phyloP scores from a whole-genome alignment of 805 yeast genomes.

The Tetrapisispora namnaoensis region DNA sequence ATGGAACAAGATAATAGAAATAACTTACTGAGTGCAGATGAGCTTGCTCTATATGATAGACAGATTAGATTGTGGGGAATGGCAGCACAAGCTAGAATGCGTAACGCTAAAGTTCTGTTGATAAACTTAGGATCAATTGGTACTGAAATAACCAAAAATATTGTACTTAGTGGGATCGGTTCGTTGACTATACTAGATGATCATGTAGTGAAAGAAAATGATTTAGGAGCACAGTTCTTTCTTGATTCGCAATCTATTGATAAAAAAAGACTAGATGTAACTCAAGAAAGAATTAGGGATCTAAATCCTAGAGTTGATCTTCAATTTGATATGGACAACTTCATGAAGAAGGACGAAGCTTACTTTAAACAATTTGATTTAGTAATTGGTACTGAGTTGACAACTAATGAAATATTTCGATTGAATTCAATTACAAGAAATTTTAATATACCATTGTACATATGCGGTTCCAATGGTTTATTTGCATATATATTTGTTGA shows the following conservation, averaged over 20 bases:
- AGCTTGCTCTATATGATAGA: constrained; percentile 85
- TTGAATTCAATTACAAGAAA: constrained; percentile 51
- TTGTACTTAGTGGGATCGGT: constrained; percentile 84
- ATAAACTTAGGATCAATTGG: constrained; percentile 71
- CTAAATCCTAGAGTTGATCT: constrained; percentile 74
- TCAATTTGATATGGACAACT: constrained; percentile 30
- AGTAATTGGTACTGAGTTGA: constrained; percentile 65
- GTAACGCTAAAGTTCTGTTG: constrained; percentile 60
- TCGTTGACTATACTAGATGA: constrained; percentile 60
- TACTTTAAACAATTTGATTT: constrained; percentile 54
- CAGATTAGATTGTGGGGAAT: constrained; percentile 95
- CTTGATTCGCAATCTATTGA: constrained; percentile 50
- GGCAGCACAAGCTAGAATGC: constrained; percentile 72
- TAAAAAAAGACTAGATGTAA: constrained; percentile 41
- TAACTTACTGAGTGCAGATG: constrained; percentile 42
- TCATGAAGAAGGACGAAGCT: constrained; percentile 15
- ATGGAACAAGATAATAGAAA: neutral
- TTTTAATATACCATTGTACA: constrained; percentile 54
- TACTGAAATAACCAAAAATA: constrained; percentile 71
- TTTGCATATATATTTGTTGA: constrained; percentile 79
- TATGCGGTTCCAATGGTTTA: constrained; percentile 64
- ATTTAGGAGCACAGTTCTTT: constrained; percentile 69
- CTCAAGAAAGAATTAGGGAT: constrained; percentile 48
- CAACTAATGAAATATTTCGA: constrained; percentile 30
- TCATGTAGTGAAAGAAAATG: constrained; percentile 44